Evolutionary conservation across 75 land plant species (phyloP).

Genomic region (Selaginella moellendorffii): DNA sequence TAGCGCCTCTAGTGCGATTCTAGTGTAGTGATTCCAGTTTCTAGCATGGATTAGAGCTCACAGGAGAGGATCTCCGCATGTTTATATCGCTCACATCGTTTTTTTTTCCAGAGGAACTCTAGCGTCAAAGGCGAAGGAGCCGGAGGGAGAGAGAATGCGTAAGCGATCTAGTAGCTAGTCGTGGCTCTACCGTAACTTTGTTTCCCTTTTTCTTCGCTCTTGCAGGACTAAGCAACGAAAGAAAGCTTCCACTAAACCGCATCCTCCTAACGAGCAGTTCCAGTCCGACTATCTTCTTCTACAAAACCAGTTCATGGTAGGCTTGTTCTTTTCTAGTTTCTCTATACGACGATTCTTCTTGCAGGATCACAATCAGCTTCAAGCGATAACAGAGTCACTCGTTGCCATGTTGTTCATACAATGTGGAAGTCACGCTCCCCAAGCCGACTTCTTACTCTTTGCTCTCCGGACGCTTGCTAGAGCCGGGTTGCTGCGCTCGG

Average conservation of each 20-base stretch:
- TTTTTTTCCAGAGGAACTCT: background rate
- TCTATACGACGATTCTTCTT: slow-evolving; percentile 13
- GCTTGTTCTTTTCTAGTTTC: slow-evolving; percentile 13
- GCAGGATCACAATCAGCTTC: slow-evolving; percentile 87
- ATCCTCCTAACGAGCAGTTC: slow-evolving; percentile 88
- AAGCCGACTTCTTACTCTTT: slow-evolving; percentile 78
- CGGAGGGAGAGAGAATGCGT: background rate
- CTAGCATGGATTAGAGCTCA: background rate
- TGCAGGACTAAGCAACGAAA: slow-evolving; percentile 36
- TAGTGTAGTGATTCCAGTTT: background rate
- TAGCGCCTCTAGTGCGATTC: background rate
- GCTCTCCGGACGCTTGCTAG: slow-evolving; percentile 50
- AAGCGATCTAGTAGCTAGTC: background rate
- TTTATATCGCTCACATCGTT: background rate
- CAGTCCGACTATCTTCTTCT: slow-evolving; percentile 60
- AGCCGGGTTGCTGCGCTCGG: slow-evolving; percentile 72
- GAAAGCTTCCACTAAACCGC: slow-evolving; percentile 48
- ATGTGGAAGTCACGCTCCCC: slow-evolving; percentile 73
- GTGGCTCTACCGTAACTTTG: too few species aligned
- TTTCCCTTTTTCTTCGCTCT: background rate
- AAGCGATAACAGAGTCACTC: slow-evolving; percentile 62
- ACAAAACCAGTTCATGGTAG: slow-evolving; percentile 34
- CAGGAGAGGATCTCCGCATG: background rate
- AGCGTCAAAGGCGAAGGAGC: background rate
- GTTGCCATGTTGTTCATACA: slow-evolving; percentile 57